Evolutionary conservation across 139 green algal species (phyloP), one percentile per base, ranked within the genome.

Genomic region (Micractinium conductrix): DNA sequence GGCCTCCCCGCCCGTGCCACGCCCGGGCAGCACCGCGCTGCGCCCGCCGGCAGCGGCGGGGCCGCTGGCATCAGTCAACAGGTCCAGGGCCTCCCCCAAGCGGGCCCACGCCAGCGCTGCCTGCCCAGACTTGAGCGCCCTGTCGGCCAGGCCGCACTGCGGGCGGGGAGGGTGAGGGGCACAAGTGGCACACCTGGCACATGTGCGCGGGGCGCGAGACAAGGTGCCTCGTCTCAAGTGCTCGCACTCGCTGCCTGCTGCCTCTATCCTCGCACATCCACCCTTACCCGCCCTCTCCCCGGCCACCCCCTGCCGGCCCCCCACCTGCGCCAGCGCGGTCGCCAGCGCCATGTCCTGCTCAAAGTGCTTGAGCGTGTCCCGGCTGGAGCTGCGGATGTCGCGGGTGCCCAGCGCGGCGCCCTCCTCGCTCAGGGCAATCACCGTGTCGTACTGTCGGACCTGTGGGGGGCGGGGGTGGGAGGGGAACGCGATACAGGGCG

Each of bases 11-110:
- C 45, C 74, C 28, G 43, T n/a, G 45, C 19, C 19, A n/a, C 30
- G 45, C 45, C 74, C 30, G 14, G 40, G 74, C 48, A 67, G 74
- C 71, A 78, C 26, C 63, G 0, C 14, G 68, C 44, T 65, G 0
- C 75, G 76, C 22, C 62, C 48, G 0, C 87, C 48, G 22, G 33
- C 65, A n/a, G n/a, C 30, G 65, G n/a, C 14, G 43, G 24, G 65
- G 33, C 87, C 16, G 85, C 19, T 21, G 72, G n/a, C 84, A 33
- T 87, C 45, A 8, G 81, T 42, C 26, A 96, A 87, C 22, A 90
- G 78, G 44, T 83, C 44, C 50, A 93, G 70, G 12, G 93, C 93
- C 48, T 93, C 93, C 74, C 94, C 89, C 82, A 96, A 68, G 6
- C 78, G 81, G 10, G 88, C 82, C 72, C 76, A 91, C 12, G 81